These are phyloP conservation scores for Ocimum tenuiflorum DNA, from an alignment of 257 asterid species.

Conservation along the genomic window DNA sequence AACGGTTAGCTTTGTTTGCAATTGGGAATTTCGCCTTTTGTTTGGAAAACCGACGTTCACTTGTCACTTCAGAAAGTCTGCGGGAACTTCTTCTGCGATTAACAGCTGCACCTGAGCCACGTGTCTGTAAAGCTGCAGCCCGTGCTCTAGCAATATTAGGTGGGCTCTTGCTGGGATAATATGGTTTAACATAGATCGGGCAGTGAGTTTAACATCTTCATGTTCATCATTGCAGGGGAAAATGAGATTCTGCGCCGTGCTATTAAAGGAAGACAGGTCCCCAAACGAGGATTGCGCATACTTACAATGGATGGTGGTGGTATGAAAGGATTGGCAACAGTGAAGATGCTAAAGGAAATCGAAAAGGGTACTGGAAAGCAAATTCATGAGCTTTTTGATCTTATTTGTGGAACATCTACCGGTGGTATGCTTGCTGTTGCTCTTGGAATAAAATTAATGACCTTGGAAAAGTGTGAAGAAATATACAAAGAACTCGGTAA, in stretches of 20 bases:
- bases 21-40: constrained; percentile 92
- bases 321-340: constrained; percentile 99
- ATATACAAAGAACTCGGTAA: constrained; percentile 94
- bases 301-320: constrained; percentile 99
- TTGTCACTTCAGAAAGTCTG: constrained; percentile 90
- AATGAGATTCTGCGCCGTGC: constrained; percentile 94
- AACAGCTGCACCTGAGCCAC: constrained; percentile 66
- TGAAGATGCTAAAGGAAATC: constrained; percentile 79
- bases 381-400: constrained; percentile 95
- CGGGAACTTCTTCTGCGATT: constrained; percentile 91
- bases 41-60: constrained; percentile 77
- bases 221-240: constrained; percentile 56
- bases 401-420: constrained; percentile 97
- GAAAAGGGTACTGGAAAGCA: constrained; percentile 94
- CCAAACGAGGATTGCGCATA: constrained; percentile 87
- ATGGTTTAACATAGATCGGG: not conserved
- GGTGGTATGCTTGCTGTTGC: constrained; percentile 99
- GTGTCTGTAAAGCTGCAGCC: constrained; percentile 88
- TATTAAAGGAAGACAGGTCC: constrained; percentile 70
- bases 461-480: constrained; percentile 93
- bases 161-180: constrained; percentile 22
- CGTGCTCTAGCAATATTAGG: constrained; percentile 98
- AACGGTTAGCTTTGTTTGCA: constrained; percentile 76
- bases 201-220: constrained; percentile 14
- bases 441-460: constrained; percentile 83